phyloP scores from a whole-genome alignment of 1,284 basidiomycete genomes.

The Leccinum pachyderme region DNA sequence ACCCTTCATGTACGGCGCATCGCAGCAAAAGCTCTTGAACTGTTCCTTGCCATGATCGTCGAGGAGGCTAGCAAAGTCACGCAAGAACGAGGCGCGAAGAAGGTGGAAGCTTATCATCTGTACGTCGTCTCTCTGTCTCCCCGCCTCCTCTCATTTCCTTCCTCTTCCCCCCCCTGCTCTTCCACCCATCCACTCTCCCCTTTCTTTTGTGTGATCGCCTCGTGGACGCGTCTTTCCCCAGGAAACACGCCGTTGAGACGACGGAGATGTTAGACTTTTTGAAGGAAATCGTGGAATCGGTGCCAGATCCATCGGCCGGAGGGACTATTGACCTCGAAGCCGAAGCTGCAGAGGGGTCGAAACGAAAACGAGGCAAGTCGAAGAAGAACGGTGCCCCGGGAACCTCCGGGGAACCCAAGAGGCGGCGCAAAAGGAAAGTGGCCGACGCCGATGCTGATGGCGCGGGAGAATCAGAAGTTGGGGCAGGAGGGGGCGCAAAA shows the following conservation, averaged over 20 bases:
- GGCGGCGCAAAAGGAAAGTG: slow-evolving; percentile 41
- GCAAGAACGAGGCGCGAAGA: slow-evolving; percentile 77
- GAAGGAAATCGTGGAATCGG: slow-evolving; percentile 88
- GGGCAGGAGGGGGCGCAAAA: slow-evolving; percentile 27
- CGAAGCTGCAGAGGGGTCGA: slow-evolving; percentile 50
- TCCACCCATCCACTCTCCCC: neutral
- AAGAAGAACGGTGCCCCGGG: slow-evolving; percentile 42
- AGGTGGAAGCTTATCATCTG: slow-evolving; percentile 94
- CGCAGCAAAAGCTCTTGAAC: slow-evolving; percentile 92
- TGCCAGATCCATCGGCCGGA: slow-evolving; percentile 86
- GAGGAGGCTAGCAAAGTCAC: slow-evolving; percentile 86
- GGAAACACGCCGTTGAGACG: slow-evolving; percentile 91
- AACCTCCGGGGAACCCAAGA: slow-evolving; percentile 35
- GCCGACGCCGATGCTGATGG: slow-evolving; percentile 34
- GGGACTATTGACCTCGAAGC: slow-evolving; percentile 71
- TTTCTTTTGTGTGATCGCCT: neutral
- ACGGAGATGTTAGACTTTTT: slow-evolving; percentile 94
- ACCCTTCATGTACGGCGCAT: neutral
- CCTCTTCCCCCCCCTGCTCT: neutral
- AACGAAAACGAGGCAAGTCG: slow-evolving; percentile 54
- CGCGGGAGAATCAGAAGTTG: slow-evolving; percentile 27
- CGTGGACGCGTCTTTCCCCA: slow-evolving; percentile 33
- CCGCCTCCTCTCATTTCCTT: too few species aligned
- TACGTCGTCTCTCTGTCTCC: slow-evolving; percentile 48
- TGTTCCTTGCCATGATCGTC: slow-evolving; percentile 89